phyloP scores from a whole-genome alignment of 2,329 filamentous ascomycete species.

The Trichoderma cornu-damae region DNA sequence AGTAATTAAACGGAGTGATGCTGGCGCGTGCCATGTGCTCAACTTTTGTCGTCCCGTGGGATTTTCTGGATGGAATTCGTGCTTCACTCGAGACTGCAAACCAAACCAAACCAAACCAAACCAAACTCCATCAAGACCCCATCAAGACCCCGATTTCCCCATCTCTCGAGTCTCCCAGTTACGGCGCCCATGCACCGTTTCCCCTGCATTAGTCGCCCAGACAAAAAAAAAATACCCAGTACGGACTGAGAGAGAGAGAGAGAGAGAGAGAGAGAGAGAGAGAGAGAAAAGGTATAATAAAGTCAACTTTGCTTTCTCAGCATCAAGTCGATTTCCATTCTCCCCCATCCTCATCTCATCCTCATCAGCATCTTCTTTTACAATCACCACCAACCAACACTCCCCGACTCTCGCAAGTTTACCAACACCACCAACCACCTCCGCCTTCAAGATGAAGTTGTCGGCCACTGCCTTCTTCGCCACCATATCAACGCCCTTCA shows the following conservation, averaged over 20 bases:
- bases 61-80: too few relatives aligned
- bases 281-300: not conserved
- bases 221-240: too few relatives aligned
- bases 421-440: not conserved
- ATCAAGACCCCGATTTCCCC: too few relatives aligned
- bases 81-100: too few relatives aligned
- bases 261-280: too few relatives aligned
- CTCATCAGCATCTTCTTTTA: not conserved
- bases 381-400: not conserved
- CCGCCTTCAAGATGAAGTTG: constrained; percentile 7
- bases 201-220: constrained; percentile 16
- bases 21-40: not conserved
- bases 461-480: not conserved
- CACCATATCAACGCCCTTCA: too few relatives aligned
- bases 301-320: not conserved
- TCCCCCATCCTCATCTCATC: not conserved
- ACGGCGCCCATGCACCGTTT: not conserved
- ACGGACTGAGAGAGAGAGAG: not conserved
- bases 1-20: not conserved
- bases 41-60: too few relatives aligned
- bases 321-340: not conserved
- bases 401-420: not conserved
- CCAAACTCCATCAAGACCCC: too few relatives aligned
- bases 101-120: too few relatives aligned
- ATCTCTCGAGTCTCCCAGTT: too few relatives aligned